These are phyloP conservation scores for Yarrowia phangngaensis DNA, from an alignment of 805 yeast genomes.

Conservation along the genomic window DNA sequence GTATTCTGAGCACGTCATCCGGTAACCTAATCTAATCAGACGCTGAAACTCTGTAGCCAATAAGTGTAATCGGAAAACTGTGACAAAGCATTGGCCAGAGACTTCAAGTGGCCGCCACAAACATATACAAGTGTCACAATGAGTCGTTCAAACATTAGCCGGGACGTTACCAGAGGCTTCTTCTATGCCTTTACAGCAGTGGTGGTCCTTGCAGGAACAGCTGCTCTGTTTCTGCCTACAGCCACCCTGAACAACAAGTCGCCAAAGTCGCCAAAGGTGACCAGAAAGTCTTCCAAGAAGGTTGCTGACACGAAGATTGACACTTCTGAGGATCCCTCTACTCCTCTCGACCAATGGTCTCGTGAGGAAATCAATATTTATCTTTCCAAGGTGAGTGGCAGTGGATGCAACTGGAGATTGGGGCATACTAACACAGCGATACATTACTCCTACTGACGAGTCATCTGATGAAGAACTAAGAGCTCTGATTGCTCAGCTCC, in stretches of 20 bases:
- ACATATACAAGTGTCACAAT: background rate
- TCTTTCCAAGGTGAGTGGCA: constrained; percentile 26
- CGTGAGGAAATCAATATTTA: constrained; percentile 16
- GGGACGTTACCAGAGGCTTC: constrained; percentile 14
- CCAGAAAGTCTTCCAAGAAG: constrained; percentile 21
- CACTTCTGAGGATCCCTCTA: constrained; percentile 23
- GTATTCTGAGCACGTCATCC: constrained; percentile 15
- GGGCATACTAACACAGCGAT: constrained; percentile 25
- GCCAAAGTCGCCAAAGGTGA: constrained; percentile 18
- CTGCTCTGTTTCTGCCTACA: constrained; percentile 22
- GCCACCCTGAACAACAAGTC: constrained; percentile 18
- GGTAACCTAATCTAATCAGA: constrained; percentile 10
- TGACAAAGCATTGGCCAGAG: constrained; percentile 3
- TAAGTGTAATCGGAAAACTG: constrained; percentile 1
- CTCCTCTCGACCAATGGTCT: constrained; percentile 18
- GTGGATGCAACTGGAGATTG: too few relatives aligned
- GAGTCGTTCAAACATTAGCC: constrained; percentile 11
- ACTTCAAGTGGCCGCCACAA: background rate
- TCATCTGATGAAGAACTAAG: constrained; percentile 23
- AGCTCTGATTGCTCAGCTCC: constrained; percentile 17
- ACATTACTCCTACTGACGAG: constrained; percentile 23
- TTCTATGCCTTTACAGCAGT: constrained; percentile 11
- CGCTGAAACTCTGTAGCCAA: constrained; percentile 20
- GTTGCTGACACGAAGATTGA: constrained; percentile 8
- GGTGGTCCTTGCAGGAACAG: constrained; percentile 21